A percentile compares a stretch with the other conserved stretches of the same genome.
Conservation (phyloP, 306 rosid species). For the Prunus mira region DNA sequence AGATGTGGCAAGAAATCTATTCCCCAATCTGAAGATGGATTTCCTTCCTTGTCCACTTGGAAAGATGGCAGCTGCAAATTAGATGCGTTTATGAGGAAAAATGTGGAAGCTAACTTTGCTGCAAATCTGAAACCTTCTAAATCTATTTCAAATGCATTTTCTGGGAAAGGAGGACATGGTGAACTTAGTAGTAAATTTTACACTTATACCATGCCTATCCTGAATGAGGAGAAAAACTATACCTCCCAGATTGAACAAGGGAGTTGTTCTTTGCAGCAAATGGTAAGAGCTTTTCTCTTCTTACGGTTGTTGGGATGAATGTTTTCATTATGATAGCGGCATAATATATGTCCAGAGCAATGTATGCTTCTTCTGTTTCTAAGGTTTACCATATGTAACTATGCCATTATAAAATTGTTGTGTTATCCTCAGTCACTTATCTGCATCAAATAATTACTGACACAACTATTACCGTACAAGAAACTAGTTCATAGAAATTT, state of each 20-base stretch:
- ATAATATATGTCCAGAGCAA: not conserved
- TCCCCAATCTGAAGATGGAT: conserved; percentile 49
- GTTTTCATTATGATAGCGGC: not conserved
- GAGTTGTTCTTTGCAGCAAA: conserved; percentile 36
- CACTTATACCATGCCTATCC: conserved; percentile 28
- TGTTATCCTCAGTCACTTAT: conserved; percentile 2
- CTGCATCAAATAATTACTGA: not conserved
- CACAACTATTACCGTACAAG: not conserved
- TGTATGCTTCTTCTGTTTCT: not conserved
- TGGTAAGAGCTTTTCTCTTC: conserved; percentile 31
- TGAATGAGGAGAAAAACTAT: conserved; percentile 32
- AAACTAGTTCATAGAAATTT: not conserved
- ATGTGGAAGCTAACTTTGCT: conserved; percentile 40
- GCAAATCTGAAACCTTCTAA: conserved; percentile 46
- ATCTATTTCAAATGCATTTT: conserved; percentile 30
- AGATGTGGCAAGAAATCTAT: conserved; percentile 44
- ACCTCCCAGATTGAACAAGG: conserved; percentile 35
- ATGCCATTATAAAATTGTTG: not conserved
- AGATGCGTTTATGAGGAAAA: conserved; percentile 44
- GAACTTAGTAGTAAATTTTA: conserved; percentile 39
- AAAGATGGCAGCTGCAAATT: conserved; percentile 49
- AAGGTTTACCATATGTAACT: not conserved
- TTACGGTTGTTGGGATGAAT: not conserved
- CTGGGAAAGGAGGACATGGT: conserved; percentile 38
- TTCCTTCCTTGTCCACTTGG: conserved; percentile 42